Evolutionary conservation across 148 eudicot genomes (phyloP).

Genomic region (Diospyros lotus): DNA sequence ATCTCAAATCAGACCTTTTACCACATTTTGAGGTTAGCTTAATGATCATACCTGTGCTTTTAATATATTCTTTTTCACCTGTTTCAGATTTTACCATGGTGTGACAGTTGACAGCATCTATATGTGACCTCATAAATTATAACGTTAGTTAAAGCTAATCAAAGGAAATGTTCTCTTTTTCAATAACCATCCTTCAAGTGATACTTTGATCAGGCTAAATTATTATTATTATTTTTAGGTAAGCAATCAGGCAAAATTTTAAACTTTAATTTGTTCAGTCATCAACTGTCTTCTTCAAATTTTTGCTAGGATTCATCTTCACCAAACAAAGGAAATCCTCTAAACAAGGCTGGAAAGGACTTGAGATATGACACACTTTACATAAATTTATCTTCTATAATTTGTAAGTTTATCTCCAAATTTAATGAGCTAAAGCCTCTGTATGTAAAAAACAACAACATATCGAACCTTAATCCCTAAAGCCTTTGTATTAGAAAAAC

Average conservation of each 20-base stretch:
- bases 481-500: too few relatives aligned
- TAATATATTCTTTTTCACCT: neutral
- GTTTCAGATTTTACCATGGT: neutral
- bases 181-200: neutral
- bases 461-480: too few relatives aligned
- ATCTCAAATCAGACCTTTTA: constrained; percentile 73
- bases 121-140: neutral
- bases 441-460: too few relatives aligned
- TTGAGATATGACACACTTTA: neutral
- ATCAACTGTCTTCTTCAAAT: neutral
- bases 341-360: neutral
- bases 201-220: too few relatives aligned
- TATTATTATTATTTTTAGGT: too few relatives aligned
- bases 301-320: neutral
- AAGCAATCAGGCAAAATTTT: neutral
- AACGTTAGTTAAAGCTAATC: neutral
- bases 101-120: neutral
- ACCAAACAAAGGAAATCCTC: neutral
- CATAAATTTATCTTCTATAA: neutral
- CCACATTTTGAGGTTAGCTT: constrained; percentile 90
- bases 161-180: neutral
- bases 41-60: neutral
- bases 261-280: neutral
- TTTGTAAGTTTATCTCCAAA: neutral
- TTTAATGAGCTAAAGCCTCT: neutral